Evolutionary conservation across 164 flowering plant genomes (phyloP), one percentile per base, ranked within the genome.

Genomic region (Vitis riparia): DNA sequence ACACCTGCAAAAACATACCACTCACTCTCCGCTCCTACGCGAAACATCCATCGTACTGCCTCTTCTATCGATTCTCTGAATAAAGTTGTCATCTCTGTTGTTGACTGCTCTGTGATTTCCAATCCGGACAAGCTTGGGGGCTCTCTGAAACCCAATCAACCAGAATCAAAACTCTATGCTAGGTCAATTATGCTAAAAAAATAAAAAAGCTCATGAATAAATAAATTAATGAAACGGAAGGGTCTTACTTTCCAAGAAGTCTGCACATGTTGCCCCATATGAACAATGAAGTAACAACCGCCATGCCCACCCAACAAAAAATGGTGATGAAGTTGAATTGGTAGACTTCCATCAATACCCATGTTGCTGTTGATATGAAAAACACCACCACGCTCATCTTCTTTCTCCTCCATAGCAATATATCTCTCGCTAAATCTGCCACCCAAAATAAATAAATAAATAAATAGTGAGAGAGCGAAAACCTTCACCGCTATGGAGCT

Each of bases 321-420:
- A 87, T 47, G 1, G 88, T 77, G 71, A 87, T 13, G 71, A 82
- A 82, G 68, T 79, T 89, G 80, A 80, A 84, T n/a, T 75, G 70
- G 51, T 83, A 87, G 12, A 86, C 69, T 23, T 86, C 78, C 47
- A 89, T 70, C 16, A 79, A 30, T 2, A 76, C 76, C 89, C 90
- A 89, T 64, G 59, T 55, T 11, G 71, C 75, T 3, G 87, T 87
- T 52, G 88, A 69, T 1, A 32, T 47, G 0, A 69, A 8, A 0
- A 86, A 72, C 50, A 80, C 69, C 5, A 49, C 8, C 8, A 73
- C 8, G 51, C 84, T 82, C 63, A 67, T 66, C 44, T 70, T 77
- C 77, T 78, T 89, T 44, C 80, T 82, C 77, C 78, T 86, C 93
- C 93, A 89, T 62, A 82, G 56, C 4, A 71, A 2, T 67, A 78